Base-by-base conservation (phyloP, 441 rosid species). In the Eugenia klotzschiana region DNA sequence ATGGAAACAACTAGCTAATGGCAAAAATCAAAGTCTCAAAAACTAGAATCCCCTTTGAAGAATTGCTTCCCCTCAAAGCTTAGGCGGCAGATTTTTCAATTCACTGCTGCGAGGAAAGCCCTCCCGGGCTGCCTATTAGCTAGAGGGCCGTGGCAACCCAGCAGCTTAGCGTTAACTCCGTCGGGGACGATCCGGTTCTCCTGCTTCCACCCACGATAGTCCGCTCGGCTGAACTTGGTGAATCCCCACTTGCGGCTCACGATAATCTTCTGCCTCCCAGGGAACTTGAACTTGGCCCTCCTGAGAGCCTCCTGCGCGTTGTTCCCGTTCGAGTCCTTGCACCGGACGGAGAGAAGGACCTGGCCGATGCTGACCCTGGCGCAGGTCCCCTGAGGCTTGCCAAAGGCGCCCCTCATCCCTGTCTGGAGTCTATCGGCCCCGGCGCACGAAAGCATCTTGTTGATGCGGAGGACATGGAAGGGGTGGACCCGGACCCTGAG, bases 231-330 rank as follows among this genome's bases (percentile, higher is more conserved):
- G 57, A 84, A 81, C 72, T 73, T 84, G 51, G 84, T 81, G 74
- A 81, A 81, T 1, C 80, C 80, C 69, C 80, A 82, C 25, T 79
- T 83, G n/a, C 79, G 55, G 81, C 82, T 81, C 58, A 81, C 82
- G 22, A 82, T 85, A 41, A 82, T 85, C 82, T 85, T 85, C 69
- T 85, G 84, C 64, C 82, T 49, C 25, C 84, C 82, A 1, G 82
- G 84, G 82, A 82, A 85, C 74, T 85, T 85, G 80, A 85, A 85
- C 77, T 82, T 82, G 27, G 82, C 82, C 60, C 82, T 82, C 64
- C 82, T 79, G 6, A 56, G 54, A 13, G 87, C 87, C 82, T 82
- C 82, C 84, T 82, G 87, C 0, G 84, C 82, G 50, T 85, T 43
- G 53, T 50, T 79, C n/a, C 84, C 84, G 13, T 82, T 85, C 15